Evolutionary conservation across 768 basidiomycete species (phyloP).

Genomic region (Tricholoma flavovirens): DNA sequence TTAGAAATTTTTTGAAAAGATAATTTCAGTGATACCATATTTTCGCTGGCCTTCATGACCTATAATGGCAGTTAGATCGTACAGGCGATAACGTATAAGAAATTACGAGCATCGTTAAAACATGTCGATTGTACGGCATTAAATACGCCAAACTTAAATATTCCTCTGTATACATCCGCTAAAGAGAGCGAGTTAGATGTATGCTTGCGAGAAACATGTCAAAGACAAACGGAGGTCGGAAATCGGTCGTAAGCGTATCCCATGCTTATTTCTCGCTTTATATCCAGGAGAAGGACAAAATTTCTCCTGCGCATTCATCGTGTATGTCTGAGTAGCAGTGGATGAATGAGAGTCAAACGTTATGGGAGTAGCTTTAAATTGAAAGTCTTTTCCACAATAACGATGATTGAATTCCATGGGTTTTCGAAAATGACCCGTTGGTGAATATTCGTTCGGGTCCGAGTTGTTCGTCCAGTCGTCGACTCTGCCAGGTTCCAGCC

Average conservation of each 20-base stretch:
- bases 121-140: constrained; percentile 88
- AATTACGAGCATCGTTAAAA: constrained; percentile 58
- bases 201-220: not conserved
- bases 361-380: not conserved
- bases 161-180: constrained; percentile 77
- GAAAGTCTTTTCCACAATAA: not conserved
- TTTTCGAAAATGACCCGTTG: not conserved
- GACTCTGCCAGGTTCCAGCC: not conserved
- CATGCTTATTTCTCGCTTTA: constrained; percentile 33
- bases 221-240: constrained; percentile 60
- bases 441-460: not conserved
- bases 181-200: constrained; percentile 7
- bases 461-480: not conserved
- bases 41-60: constrained; percentile 56
- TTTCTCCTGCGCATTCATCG: not conserved
- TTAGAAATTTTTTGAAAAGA: constrained; percentile 6
- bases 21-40: constrained; percentile 44
- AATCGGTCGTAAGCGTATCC: constrained; percentile 57
- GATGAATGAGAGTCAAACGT: not conserved
- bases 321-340: not conserved
- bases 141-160: constrained; percentile 89
- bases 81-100: not conserved
- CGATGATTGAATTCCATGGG: not conserved
- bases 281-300: constrained; percentile 6
- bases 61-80: constrained; percentile 18